phyloP scores from a whole-genome alignment of 2,329 filamentous ascomycete species.

The Phialemoniopsis sp. region DNA sequence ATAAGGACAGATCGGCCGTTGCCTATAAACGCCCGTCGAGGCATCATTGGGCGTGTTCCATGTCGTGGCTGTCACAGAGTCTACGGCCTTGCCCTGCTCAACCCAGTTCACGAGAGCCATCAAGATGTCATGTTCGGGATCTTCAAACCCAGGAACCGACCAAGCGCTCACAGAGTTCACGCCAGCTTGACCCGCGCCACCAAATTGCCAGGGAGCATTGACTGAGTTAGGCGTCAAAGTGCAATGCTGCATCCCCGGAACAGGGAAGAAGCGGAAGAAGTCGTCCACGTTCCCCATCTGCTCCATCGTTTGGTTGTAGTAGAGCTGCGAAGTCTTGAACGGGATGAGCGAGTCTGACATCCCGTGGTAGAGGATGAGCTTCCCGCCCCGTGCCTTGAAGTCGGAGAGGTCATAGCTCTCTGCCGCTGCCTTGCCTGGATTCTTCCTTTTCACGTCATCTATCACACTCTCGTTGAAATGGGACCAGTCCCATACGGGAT shows the following conservation, averaged over 20 bases:
- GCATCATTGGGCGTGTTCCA: constrained; percentile 1
- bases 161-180: too few species aligned
- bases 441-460: constrained; percentile 19
- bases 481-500: constrained; percentile 27
- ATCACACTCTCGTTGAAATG: constrained; percentile 25
- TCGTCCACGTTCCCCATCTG: constrained; percentile 40
- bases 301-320: constrained; percentile 22
- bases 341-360: constrained; percentile 34
- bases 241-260: constrained; percentile 52
- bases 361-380: constrained; percentile 43
- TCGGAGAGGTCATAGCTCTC: constrained; percentile 30
- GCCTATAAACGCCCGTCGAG: background rate
- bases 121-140: constrained; percentile 1
- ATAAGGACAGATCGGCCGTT: constrained; percentile 1
- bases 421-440: constrained; percentile 32
- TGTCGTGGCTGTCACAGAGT: constrained; percentile 2
- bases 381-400: constrained; percentile 33
- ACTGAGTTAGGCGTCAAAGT: constrained; percentile 17
- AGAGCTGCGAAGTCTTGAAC: constrained; percentile 24
- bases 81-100: background rate
- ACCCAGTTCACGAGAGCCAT: constrained; percentile 3
- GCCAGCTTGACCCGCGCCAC: constrained; percentile 20
- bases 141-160: constrained; percentile 2
- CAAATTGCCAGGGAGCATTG: constrained; percentile 37
- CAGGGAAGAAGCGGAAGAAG: constrained; percentile 46